A percentile compares a stretch with the other conserved stretches of the same genome.
These are phyloP conservation scores for Colletotrichum horii DNA, from an alignment of 2,329 filamentous ascomycete species.

Conservation along the genomic window DNA sequence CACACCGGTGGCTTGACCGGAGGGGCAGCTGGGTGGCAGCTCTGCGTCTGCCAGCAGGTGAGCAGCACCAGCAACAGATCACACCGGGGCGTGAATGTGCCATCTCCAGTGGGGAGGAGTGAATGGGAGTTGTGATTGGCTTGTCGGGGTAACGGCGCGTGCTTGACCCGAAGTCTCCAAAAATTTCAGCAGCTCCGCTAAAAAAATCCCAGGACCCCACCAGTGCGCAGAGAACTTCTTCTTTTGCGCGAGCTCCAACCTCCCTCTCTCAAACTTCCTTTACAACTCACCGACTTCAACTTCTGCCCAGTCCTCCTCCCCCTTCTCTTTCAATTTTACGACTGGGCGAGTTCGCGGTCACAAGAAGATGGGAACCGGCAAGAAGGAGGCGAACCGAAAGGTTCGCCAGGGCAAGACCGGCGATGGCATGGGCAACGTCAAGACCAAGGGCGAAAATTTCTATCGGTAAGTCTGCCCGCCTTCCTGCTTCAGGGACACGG, in stretches of 20 bases:
- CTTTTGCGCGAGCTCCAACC: constrained; percentile 11
- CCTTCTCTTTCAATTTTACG: constrained; percentile 8
- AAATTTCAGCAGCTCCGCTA: constrained; percentile 18
- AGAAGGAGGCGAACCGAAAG: constrained; percentile 88
- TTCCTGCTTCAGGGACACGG: not conserved
- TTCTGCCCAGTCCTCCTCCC: constrained; percentile 6
- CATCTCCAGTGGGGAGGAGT: not conserved
- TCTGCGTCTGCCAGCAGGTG: not conserved
- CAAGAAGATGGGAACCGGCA: constrained; percentile 78
- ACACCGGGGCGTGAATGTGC: not conserved
- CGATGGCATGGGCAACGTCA: constrained; percentile 91
- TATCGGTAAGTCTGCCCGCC: constrained; percentile 69
- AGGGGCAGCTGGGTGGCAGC: not conserved
- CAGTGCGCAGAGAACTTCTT: constrained; percentile 18
- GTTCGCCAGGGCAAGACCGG: constrained; percentile 83
- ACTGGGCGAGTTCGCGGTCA: constrained; percentile 21
- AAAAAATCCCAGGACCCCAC: constrained; percentile 18
- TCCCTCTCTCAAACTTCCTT: constrained; percentile 22
- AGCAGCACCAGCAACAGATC: not conserved
- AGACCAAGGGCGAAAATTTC: constrained; percentile 97
- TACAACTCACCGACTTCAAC: constrained; percentile 6
- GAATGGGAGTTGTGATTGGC: not conserved
- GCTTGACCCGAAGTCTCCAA: constrained; percentile 15
- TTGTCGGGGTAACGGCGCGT: constrained; percentile 10
- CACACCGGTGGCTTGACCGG: not conserved